Conservation (phyloP, 2,329 filamentous ascomycete genomes). For the Samsoniella hepiali region DNA sequence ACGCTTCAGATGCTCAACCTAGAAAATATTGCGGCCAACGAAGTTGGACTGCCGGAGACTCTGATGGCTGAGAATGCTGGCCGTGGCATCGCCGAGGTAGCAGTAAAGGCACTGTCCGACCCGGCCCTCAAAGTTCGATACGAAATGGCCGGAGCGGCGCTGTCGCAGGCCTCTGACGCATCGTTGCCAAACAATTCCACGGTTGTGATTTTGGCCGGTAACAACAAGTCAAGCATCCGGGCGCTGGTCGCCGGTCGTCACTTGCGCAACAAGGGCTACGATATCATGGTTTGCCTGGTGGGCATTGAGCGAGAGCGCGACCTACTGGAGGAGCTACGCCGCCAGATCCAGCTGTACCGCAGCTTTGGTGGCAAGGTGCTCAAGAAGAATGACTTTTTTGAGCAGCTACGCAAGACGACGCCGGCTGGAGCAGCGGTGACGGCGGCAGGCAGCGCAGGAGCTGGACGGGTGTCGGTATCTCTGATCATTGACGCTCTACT, state of each 20-base stretch:
- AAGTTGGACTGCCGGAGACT: constrained; percentile 82
- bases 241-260: constrained; percentile 84
- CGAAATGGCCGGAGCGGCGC: constrained; percentile 40
- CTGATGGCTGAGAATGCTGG: constrained; percentile 91
- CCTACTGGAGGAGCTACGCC: constrained; percentile 73
- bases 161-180: constrained; percentile 26
- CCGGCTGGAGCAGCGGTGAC: constrained; percentile 26
- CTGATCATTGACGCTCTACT: constrained; percentile 87
- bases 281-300: constrained; percentile 78
- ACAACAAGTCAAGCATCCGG: constrained; percentile 83
- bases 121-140: constrained; percentile 56
- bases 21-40: constrained; percentile 84
- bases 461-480: constrained; percentile 62
- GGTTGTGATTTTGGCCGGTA: constrained; percentile 83
- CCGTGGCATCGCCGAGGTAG: constrained; percentile 81
- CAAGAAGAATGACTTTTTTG: constrained; percentile 59
- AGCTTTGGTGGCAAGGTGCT: constrained; percentile 75
- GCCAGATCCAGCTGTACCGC: constrained; percentile 79
- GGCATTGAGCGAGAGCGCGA: constrained; percentile 81
- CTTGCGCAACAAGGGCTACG: constrained; percentile 76
- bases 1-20: constrained; percentile 87
- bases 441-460: constrained; percentile 38
- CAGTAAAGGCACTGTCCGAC: constrained; percentile 64
- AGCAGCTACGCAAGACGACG: constrained; percentile 51
- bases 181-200: constrained; percentile 35